Conservation (phyloP, 495 filamentous ascomycete species). For the Aspergillus heteromorphus region DNA sequence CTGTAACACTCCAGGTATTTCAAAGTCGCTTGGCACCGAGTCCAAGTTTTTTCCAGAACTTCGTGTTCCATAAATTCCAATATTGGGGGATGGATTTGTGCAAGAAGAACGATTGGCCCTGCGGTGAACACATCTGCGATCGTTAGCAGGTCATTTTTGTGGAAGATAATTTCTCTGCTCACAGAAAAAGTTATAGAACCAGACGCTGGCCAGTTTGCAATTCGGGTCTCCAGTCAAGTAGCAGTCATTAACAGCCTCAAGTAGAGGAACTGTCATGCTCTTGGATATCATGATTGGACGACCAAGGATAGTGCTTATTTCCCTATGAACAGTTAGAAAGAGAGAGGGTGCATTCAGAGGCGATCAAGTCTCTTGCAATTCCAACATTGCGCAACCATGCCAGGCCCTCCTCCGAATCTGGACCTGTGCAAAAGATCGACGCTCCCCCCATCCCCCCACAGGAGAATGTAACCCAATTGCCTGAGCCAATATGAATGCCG, state of each 20-base stretch:
- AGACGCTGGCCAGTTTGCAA: constrained; percentile 9
- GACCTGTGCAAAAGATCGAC: constrained; percentile 20
- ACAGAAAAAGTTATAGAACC: constrained; percentile 20
- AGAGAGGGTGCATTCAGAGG: no score
- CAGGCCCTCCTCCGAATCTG: constrained; percentile 36
- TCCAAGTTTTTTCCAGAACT: background rate
- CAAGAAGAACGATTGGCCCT: constrained; percentile 3
- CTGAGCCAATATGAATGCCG: constrained; percentile 32
- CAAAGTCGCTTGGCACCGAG: background rate
- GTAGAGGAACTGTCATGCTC: background rate
- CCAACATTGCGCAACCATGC: constrained; percentile 38
- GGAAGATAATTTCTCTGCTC: background rate
- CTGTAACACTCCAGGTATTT: background rate
- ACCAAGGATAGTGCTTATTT: constrained; percentile 30
- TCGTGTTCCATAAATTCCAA: background rate
- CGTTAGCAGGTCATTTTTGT: background rate
- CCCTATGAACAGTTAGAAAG: constrained; percentile 9
- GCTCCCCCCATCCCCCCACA: constrained; percentile 4
- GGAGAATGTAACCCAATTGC: constrained; percentile 29
- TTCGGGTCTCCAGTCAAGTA: constrained; percentile 7
- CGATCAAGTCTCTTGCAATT: constrained; percentile 20
- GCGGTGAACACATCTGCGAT: constrained; percentile 12
- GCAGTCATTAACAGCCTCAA: constrained; percentile 4
- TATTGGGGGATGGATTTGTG: background rate
- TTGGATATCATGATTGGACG: constrained; percentile 24